These are phyloP conservation scores for Liriodendron chinense DNA, from an alignment of 164 flowering plant species.

Conservation along the genomic window DNA sequence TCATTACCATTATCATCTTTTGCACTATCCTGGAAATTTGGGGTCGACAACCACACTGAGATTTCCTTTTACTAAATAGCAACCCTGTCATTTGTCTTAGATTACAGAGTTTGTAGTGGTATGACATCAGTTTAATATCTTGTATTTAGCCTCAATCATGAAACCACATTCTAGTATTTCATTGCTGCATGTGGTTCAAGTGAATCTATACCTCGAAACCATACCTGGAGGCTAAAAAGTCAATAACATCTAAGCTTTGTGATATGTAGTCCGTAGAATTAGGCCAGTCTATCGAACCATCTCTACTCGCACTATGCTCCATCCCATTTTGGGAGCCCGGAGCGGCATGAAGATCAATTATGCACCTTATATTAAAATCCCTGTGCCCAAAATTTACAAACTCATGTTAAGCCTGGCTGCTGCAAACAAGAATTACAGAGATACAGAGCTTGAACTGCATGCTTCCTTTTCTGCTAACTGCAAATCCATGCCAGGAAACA, in stretches of 20 bases:
- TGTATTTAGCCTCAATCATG: background rate
- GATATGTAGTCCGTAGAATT: constrained; percentile 50
- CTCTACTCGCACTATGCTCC: constrained; percentile 92
- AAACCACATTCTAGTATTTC: background rate
- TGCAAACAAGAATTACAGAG: background rate
- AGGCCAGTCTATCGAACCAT: constrained; percentile 77
- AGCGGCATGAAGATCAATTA: constrained; percentile 93
- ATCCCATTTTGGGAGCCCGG: constrained; percentile 94
- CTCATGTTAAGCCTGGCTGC: background rate
- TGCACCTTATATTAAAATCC: constrained; percentile 62
- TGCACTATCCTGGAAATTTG: too few species aligned
- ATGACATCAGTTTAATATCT: background rate
- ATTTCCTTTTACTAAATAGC: too few species aligned
- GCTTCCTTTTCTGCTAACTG: background rate
- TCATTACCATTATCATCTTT: too few species aligned
- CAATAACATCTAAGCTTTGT: constrained; percentile 66
- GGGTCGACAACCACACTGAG: too few species aligned
- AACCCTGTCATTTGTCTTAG: too few species aligned
- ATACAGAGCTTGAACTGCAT: background rate
- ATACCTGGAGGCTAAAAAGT: constrained; percentile 80
- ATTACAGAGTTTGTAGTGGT: too few species aligned
- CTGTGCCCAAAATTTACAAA: constrained; percentile 36
- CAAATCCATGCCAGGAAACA: constrained; percentile 17
- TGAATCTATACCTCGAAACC: background rate
- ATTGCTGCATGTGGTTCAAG: background rate